Conservation (phyloP, 2,329 filamentous ascomycete species). For the Lasiodiplodia gonubiensis region DNA sequence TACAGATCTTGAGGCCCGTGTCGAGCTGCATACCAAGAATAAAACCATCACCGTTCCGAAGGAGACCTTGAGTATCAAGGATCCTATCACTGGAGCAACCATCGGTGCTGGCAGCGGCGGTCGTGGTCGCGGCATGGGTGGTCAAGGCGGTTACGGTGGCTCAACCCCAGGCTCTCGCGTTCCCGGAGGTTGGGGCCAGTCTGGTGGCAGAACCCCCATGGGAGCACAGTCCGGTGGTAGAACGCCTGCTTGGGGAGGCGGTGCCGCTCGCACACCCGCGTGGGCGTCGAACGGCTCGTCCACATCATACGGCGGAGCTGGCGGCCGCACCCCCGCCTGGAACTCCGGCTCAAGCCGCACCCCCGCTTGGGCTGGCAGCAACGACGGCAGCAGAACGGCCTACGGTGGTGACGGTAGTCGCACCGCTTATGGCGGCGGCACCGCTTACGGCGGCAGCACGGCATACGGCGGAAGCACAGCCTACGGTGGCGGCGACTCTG, state of each 20-base stretch:
- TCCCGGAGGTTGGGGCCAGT: conserved; percentile 35
- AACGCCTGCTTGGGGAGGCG: conserved; percentile 67
- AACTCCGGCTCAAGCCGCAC: conserved; percentile 34
- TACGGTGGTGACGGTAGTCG: conserved; percentile 49
- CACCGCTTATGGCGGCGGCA: conserved; percentile 59
- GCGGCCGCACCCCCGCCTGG: conserved; percentile 44
- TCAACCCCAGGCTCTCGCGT: conserved; percentile 44
- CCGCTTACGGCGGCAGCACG: conserved; percentile 60
- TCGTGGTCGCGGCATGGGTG: conserved; percentile 41
- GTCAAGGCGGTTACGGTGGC: conserved; percentile 36
- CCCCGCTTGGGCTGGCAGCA: conserved; percentile 42
- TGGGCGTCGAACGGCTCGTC: conserved; percentile 48
- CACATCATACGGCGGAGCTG: conserved; percentile 54
- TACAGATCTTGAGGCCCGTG: conserved; percentile 81
- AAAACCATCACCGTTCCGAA: conserved; percentile 88
- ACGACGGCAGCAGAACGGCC: conserved; percentile 49
- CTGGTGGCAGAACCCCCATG: conserved; percentile 54
- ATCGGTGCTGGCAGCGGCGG: conserved; percentile 68
- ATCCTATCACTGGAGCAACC: conserved; percentile 75
- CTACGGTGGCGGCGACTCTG: conserved; percentile 56
- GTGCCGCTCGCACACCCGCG: conserved; percentile 50
- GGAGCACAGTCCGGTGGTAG: conserved; percentile 55
- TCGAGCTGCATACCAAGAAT: conserved; percentile 93
- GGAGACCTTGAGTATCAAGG: conserved; percentile 81
- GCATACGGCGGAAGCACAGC: conserved; percentile 59